Evolutionary conservation across 305 asterid species (phyloP).

Genomic region (Fraxinus sp.): DNA sequence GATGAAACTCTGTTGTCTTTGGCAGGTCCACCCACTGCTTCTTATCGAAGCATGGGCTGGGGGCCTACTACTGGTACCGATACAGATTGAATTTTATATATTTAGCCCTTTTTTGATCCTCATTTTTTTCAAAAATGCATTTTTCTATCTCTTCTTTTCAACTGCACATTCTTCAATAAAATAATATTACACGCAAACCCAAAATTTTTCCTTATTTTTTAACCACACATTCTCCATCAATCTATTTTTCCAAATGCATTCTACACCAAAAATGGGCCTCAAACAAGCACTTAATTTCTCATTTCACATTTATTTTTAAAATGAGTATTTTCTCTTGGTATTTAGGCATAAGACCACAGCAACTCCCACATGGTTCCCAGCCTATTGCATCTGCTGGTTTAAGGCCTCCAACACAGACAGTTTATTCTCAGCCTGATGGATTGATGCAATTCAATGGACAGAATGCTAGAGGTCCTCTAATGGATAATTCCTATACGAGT

Average conservation of each 20-base stretch:
- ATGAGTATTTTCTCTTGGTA: slow-evolving; percentile 24
- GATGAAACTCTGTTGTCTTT: slow-evolving; percentile 70
- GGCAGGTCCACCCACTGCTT: slow-evolving; percentile 76
- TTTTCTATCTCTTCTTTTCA: not conserved
- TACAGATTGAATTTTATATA: slow-evolving; percentile 17
- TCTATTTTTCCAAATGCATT: not conserved
- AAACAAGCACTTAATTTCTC: slow-evolving; percentile 8
- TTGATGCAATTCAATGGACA: slow-evolving; percentile 59
- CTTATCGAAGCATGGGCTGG: slow-evolving; percentile 66
- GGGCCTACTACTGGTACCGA: slow-evolving; percentile 57
- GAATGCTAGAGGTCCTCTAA: slow-evolving; percentile 40
- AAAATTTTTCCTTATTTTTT: no score
- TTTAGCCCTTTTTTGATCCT: not conserved
- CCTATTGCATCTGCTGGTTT: slow-evolving; percentile 51
- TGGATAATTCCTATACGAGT: slow-evolving; percentile 47
- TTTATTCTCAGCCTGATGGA: slow-evolving; percentile 58
- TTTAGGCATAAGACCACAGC: slow-evolving; percentile 72
- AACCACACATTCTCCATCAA: not conserved
- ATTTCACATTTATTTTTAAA: slow-evolving; percentile 8
- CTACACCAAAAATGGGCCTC: not conserved
- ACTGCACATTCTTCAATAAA: not conserved
- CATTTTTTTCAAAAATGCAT: not conserved
- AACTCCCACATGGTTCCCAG: slow-evolving; percentile 54
- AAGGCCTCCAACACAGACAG: slow-evolving; percentile 62
- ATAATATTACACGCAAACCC: not conserved